Evolutionary conservation across 495 filamentous ascomycete species (phyloP), one percentile per base, ranked within the genome.

Genomic region (Penicillium macrosclerotiorum): DNA sequence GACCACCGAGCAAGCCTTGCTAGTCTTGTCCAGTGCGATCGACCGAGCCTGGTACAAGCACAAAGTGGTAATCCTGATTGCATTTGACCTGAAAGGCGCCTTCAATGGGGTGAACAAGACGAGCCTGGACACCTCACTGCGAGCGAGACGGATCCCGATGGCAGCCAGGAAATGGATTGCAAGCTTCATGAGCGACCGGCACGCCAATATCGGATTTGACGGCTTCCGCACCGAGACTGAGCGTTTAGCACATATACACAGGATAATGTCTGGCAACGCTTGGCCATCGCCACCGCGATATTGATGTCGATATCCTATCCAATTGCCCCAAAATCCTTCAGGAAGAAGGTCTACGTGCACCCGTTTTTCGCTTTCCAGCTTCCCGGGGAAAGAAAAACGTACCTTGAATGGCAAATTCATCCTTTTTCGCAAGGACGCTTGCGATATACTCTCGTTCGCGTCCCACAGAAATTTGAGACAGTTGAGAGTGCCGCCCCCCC

Each of bases 1-100:
- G n/a, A 54, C 41, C 12, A 59, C 49, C 2, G 59, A 66, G 26
- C 37, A 60, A 24, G 56, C 56, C 18, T 34, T 65, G 8, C 41
- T 60, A 11, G 49, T 60, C 3, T 52, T 66, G 0, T 20, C 42
- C 0, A 63, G 54, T 20, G 47, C 57, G 3, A 59, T 61, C 23
- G 48, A 63, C 48, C 45, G 30, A 43, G 62, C 59, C n/a, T 65
- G 45, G 53, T 41, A 47, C 3, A 31, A 32, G 52, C 24, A 31
- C 4, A 49, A 42, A 29, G 50, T 63, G 3, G 38, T 63, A 1
- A 60, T 41, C 0, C 46, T 63, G 2, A 20, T 65, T 1, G 39
- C 47, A 19, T 65, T 65, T 25, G 47, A 65, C 31, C 55, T 60
- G 6, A 65, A 62, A 42, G 54, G 59, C 1, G 62, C 57, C 27